Percentiles rank a stretch among this genome's conserved stretches.
Evolutionary conservation across 495 filamentous ascomycete genomes (phyloP).

Genomic region (Daldinia childiae): DNA sequence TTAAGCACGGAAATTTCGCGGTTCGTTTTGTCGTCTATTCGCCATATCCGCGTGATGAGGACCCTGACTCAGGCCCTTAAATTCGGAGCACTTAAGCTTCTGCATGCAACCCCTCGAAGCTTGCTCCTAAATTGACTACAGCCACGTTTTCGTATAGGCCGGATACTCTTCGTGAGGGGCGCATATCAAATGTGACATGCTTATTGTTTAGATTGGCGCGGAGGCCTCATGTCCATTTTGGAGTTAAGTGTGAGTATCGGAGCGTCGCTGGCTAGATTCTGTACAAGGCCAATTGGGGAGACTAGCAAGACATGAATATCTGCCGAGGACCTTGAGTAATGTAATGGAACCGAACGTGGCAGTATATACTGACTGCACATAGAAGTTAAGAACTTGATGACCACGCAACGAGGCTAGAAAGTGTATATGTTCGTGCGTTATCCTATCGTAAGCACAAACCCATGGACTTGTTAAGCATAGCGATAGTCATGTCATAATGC

Average conservation of each 20-base stretch:
- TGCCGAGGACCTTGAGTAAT: slow-evolving; percentile 6
- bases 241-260: slow-evolving; percentile 14
- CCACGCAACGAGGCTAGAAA: slow-evolving; percentile 7
- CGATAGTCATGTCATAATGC: slow-evolving; percentile 72
- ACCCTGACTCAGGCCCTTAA: slow-evolving; percentile 25
- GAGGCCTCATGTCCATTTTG: slow-evolving; percentile 26
- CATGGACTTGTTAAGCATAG: slow-evolving; percentile 77
- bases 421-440: not conserved
- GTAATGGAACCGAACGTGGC: slow-evolving; percentile 1
- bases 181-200: slow-evolving; percentile 21
- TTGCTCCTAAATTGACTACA: slow-evolving; percentile 22
- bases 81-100: slow-evolving; percentile 38
- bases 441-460: slow-evolving; percentile 71
- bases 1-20: not conserved
- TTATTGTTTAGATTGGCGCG: slow-evolving; percentile 23
- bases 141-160: slow-evolving; percentile 31
- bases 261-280: slow-evolving; percentile 7
- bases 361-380: not conserved
- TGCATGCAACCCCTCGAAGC: slow-evolving; percentile 36
- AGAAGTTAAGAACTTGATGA: not conserved
- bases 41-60: not conserved
- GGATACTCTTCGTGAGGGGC: slow-evolving; percentile 34
- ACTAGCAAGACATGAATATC: slow-evolving; percentile 8
- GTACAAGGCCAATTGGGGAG: not conserved
- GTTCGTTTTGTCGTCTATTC: slow-evolving; percentile 5